These are phyloP conservation scores for Aspergillus caelatus DNA, from an alignment of 2,329 filamentous ascomycete species.

Conservation along the genomic window DNA sequence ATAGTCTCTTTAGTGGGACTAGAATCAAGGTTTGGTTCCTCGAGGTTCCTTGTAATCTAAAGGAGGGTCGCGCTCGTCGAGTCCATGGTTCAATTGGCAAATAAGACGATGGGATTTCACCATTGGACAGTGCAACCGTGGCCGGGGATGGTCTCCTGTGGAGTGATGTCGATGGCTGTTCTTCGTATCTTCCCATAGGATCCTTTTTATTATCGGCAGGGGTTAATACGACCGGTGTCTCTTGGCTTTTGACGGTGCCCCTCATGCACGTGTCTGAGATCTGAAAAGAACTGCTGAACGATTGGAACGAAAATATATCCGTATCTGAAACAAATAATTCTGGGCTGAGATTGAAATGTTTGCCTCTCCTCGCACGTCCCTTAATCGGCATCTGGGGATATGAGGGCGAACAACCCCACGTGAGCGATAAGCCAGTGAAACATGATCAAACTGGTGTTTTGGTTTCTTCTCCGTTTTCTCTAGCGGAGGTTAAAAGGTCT, in stretches of 20 bases:
- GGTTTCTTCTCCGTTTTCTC: too few species aligned
- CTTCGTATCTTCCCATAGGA: not conserved
- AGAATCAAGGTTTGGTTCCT: too few species aligned
- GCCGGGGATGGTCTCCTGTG: not conserved
- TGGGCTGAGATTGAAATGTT: not conserved
- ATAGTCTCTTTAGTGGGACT: not conserved
- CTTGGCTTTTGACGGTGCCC: not conserved
- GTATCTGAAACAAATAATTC: not conserved
- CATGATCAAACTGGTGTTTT: not conserved
- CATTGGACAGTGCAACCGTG: not conserved
- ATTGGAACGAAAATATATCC: not conserved
- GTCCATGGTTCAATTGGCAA: not conserved
- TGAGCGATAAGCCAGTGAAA: not conserved
- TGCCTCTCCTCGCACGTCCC: not conserved
- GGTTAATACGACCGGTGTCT: not conserved
- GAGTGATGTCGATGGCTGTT: not conserved
- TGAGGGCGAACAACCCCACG: not conserved
- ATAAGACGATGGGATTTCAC: not conserved
- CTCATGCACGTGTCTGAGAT: not conserved
- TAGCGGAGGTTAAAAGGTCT: not conserved
- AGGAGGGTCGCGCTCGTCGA: too few species aligned
- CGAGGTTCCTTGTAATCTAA: too few species aligned
- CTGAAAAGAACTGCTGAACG: not conserved
- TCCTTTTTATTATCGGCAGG: not conserved
- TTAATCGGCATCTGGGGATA: not conserved